These are phyloP conservation scores for Tubosaeta brunneosetosa DNA, from an alignment of 768 basidiomycete genomes.

Conservation along the genomic window DNA sequence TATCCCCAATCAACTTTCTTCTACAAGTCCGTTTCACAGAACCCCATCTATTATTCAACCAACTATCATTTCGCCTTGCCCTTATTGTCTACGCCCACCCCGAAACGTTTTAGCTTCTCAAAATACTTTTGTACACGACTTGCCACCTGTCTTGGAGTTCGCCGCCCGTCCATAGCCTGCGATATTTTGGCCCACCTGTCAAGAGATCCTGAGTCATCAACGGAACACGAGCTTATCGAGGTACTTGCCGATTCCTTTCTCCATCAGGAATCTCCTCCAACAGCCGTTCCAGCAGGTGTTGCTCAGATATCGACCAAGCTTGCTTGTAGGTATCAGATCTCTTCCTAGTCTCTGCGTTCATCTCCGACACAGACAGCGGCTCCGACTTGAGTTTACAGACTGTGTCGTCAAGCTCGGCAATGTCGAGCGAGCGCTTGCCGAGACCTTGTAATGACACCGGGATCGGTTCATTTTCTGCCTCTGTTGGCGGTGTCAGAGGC, in stretches of 20 bases:
- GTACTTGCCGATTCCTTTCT: conserved; percentile 63
- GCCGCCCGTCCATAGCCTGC: conserved; percentile 67
- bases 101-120: conserved; percentile 76
- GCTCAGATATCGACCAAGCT: conserved; percentile 72
- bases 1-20: not conserved
- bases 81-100: conserved; percentile 41
- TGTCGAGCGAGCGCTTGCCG: conserved; percentile 27
- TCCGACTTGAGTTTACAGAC: conserved; percentile 15
- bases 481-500: conserved; percentile 5
- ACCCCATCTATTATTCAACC: not conserved
- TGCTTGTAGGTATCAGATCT: conserved; percentile 72
- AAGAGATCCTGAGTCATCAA: conserved; percentile 5
- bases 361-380: conserved; percentile 10
- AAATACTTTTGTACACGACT: conserved; percentile 87
- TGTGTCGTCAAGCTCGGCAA: conserved; percentile 14
- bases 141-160: conserved; percentile 82
- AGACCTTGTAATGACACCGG: conserved; percentile 15
- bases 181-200: conserved; percentile 78
- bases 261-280: conserved; percentile 74
- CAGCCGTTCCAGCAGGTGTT: conserved; percentile 69
- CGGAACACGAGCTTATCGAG: not conserved
- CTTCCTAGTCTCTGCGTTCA: conserved; percentile 21
- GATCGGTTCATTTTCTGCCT: conserved; percentile 7
- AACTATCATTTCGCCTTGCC: conserved; percentile 20
- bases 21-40: not conserved